Evolutionary conservation across 306 rosid genomes (phyloP).

Genomic region (Delonix regia): DNA sequence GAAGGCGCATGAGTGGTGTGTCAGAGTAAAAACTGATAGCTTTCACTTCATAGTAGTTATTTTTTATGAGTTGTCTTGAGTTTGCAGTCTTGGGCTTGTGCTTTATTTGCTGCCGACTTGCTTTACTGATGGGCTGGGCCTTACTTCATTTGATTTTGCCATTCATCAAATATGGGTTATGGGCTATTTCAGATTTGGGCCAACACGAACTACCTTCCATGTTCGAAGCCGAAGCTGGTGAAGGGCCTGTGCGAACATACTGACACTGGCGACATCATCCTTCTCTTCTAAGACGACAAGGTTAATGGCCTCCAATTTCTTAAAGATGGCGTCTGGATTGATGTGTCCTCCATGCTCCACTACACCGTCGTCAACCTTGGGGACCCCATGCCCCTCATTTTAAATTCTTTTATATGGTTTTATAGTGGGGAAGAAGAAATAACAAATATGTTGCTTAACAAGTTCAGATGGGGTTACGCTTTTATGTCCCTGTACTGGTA

Average conservation of each 20-base stretch:
- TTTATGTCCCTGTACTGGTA: slow-evolving; percentile 86
- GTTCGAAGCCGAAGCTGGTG: slow-evolving; percentile 80
- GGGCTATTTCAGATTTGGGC: too few relatives aligned
- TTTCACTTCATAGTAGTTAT: too few relatives aligned
- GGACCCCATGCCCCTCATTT: slow-evolving; percentile 58
- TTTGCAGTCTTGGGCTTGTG: too few relatives aligned
- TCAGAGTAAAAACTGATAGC: too few relatives aligned
- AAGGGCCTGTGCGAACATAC: slow-evolving; percentile 96
- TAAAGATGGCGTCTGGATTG: slow-evolving; percentile 79
- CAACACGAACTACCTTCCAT: slow-evolving; percentile 89
- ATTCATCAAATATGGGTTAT: too few relatives aligned
- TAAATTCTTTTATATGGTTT: slow-evolving; percentile 29
- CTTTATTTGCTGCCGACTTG: too few relatives aligned
- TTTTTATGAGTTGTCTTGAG: too few relatives aligned
- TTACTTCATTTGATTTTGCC: too few relatives aligned
- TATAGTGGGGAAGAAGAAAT: slow-evolving; percentile 94
- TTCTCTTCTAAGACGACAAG: slow-evolving; percentile 87
- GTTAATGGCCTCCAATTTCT: slow-evolving; percentile 90
- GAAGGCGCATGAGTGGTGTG: too few relatives aligned
- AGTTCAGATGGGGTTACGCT: slow-evolving; percentile 98
- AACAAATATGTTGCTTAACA: slow-evolving; percentile 78
- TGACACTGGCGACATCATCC: slow-evolving; percentile 88
- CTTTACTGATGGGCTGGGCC: too few relatives aligned
- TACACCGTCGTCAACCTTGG: slow-evolving; percentile 85
- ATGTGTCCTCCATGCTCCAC: slow-evolving; percentile 91